phyloP scores from a whole-genome alignment of 306 rosid species.

The Ormosia emarginata region DNA sequence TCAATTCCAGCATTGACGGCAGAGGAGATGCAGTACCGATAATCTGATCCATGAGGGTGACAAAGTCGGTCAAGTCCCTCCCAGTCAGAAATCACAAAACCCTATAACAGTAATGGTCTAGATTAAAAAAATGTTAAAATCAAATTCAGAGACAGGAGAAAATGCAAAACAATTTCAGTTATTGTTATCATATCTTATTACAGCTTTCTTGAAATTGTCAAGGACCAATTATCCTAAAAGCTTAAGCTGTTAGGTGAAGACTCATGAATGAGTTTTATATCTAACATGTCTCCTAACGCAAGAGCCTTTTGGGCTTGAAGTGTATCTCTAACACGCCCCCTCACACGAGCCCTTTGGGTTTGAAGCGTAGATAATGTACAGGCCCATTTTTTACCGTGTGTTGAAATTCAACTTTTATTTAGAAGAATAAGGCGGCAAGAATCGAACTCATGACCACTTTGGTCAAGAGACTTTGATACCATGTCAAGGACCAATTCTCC shows the following conservation, averaged over 20 bases:
- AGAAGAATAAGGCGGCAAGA: not conserved
- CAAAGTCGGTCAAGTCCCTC: conserved; percentile 69
- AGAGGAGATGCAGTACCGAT: conserved; percentile 57
- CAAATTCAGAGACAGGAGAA: conserved; percentile 15
- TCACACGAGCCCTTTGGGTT: not conserved
- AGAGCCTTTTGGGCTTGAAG: not conserved
- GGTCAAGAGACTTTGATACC: not conserved
- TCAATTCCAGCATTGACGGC: conserved; percentile 82
- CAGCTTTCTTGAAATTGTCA: not conserved
- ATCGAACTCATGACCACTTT: not conserved
- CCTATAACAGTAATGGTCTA: conserved; percentile 44
- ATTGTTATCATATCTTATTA: not conserved
- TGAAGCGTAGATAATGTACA: not conserved
- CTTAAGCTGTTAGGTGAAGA: not conserved
- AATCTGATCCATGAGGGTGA: conserved; percentile 54
- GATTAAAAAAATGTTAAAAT: not conserved
- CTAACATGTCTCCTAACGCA: not conserved
- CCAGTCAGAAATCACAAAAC: conserved; percentile 87
- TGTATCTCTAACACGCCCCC: not conserved
- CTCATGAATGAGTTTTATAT: not conserved
- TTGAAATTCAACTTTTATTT: not conserved
- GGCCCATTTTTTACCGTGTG: not conserved
- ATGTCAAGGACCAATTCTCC: not conserved
- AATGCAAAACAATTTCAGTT: not conserved
- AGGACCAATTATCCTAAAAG: not conserved